phyloP scores from a whole-genome alignment of 176 grass and related monocot genomes.

The Sorghum bicolor region DNA sequence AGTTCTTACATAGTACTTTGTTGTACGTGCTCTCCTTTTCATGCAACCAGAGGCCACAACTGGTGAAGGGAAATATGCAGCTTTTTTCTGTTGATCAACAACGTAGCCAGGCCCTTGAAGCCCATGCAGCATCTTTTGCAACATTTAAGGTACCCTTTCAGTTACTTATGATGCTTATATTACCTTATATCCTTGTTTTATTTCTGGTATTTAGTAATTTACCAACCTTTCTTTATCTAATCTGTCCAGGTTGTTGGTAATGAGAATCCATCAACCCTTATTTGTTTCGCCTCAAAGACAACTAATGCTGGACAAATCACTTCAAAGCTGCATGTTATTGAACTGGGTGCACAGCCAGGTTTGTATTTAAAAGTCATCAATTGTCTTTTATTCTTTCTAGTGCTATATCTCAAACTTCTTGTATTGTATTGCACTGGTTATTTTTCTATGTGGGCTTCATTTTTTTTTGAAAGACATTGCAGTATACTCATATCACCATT shows the following conservation, averaged over 20 bases:
- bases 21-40: constrained; percentile 7
- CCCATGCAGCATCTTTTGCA: constrained; percentile 91
- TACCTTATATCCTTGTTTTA: neutral
- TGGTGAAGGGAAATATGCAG: constrained; percentile 98
- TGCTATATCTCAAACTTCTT: neutral
- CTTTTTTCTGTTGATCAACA: constrained; percentile 98
- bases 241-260: constrained; percentile 74
- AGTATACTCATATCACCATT: neutral
- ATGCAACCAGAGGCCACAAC: constrained; percentile 68
- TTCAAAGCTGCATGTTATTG: constrained; percentile 95
- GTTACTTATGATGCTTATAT: neutral
- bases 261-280: constrained; percentile 85
- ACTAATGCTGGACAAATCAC: constrained; percentile 87
- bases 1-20: neutral
- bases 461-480: neutral
- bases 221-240: neutral
- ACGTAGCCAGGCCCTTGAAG: constrained; percentile 99
- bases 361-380: neutral
- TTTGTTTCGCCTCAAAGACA: constrained; percentile 90
- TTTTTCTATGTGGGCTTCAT: neutral
- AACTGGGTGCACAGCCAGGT: constrained; percentile 95
- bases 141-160: constrained; percentile 47
- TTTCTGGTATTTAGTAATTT: neutral
- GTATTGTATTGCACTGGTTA: too few species aligned
- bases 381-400: neutral